These are phyloP conservation scores for Metroxylon sagu DNA, from an alignment of 176 grass and related monocot genomes.

Conservation along the genomic window DNA sequence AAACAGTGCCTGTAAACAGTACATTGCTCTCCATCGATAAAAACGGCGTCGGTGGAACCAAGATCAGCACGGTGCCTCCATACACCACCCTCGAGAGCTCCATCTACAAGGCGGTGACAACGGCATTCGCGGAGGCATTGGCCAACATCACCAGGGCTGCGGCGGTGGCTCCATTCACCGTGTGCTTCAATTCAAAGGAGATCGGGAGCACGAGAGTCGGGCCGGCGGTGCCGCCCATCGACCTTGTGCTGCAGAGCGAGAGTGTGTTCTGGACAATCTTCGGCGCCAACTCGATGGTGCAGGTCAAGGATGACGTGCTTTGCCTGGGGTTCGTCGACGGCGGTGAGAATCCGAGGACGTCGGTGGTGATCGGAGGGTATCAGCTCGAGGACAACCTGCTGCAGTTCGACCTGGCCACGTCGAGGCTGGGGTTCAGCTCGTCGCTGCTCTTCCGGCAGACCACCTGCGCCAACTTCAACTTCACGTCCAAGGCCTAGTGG, in stretches of 20 bases:
- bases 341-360: constrained; percentile 29
- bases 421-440: constrained; percentile 62
- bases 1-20: constrained; percentile 40
- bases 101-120: constrained; percentile 45
- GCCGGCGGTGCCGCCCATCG: constrained; percentile 43
- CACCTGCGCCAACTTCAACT: constrained; percentile 50
- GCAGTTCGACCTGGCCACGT: constrained; percentile 48
- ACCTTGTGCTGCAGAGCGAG: constrained; percentile 46
- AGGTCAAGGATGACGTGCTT: constrained; percentile 16
- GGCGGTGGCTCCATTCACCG: constrained; percentile 41
- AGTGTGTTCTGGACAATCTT: constrained; percentile 44
- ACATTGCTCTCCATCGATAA: constrained; percentile 45
- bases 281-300: constrained; percentile 69
- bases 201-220: constrained; percentile 44
- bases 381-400: constrained; percentile 81
- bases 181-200: constrained; percentile 51
- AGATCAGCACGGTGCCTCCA: constrained; percentile 53
- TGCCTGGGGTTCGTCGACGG: constrained; percentile 70
- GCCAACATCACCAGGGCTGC: constrained; percentile 24
- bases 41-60: constrained; percentile 49
- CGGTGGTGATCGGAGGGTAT: constrained; percentile 57
- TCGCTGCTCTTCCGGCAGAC: constrained; percentile 43
- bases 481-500: background rate
- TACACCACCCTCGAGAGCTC: constrained; percentile 64
- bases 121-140: constrained; percentile 33